Evolutionary conservation across 2,329 filamentous ascomycete genomes (phyloP).

Genomic region (Epichloe bromicola): DNA sequence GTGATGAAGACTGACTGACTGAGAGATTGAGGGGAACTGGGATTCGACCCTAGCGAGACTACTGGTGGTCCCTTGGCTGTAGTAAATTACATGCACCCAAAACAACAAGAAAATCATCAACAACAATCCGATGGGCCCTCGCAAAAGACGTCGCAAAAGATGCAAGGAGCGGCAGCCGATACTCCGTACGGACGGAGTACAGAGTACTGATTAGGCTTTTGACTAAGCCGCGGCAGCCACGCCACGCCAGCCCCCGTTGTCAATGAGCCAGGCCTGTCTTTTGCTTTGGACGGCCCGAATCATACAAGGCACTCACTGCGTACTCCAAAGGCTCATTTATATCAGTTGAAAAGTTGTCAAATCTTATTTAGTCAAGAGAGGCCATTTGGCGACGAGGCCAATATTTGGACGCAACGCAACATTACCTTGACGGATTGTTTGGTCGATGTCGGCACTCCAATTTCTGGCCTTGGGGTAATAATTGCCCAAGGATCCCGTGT

Average conservation of each 20-base stretch:
- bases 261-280: not conserved
- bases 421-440: not conserved
- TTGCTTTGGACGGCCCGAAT: conserved; percentile 3
- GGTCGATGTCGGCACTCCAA: too few relatives aligned
- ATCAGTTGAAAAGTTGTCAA: not conserved
- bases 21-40: too few relatives aligned
- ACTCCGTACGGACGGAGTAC: not conserved
- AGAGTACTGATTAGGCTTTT: not conserved
- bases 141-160: not conserved
- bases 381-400: not conserved
- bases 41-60: too few relatives aligned
- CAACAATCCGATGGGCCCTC: not conserved
- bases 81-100: not conserved
- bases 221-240: not conserved
- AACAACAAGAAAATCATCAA: too few relatives aligned
- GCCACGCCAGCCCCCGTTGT: conserved; percentile 1
- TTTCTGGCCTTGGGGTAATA: too few relatives aligned
- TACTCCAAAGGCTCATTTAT: not conserved
- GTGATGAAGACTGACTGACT: not conserved
- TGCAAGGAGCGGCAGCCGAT: not conserved
- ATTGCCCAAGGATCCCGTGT: not conserved
- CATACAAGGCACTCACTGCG: not conserved
- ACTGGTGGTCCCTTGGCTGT: too few relatives aligned
- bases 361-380: not conserved
- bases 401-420: not conserved